phyloP scores from a whole-genome alignment of 2,329 filamentous ascomycete genomes.

The Trichoderma oligosporum region DNA sequence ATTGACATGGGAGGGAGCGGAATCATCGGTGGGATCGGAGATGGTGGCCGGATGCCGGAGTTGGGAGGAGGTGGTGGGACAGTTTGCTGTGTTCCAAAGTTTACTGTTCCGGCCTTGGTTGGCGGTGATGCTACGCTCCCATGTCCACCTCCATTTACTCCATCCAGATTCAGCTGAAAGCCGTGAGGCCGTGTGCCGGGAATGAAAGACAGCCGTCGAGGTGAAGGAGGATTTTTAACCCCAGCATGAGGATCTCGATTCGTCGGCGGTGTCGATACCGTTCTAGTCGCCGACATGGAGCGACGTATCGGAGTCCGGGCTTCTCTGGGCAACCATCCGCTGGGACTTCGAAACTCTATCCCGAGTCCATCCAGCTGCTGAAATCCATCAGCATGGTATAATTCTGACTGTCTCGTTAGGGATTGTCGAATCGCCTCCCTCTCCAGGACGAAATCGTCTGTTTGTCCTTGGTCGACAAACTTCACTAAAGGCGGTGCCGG shows the following conservation, averaged over 20 bases:
- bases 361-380: constrained; percentile 27
- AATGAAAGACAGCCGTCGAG: constrained; percentile 50
- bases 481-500: constrained; percentile 36
- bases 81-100: constrained; percentile 19
- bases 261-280: constrained; percentile 52
- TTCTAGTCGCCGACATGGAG: constrained; percentile 37
- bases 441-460: constrained; percentile 27
- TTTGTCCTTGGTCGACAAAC: constrained; percentile 39
- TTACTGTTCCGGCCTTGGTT: constrained; percentile 26
- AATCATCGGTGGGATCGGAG: constrained; percentile 52
- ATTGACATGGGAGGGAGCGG: constrained; percentile 64
- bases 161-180: constrained; percentile 42
- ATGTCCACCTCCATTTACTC: constrained; percentile 18
- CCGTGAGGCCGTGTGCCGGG: constrained; percentile 42
- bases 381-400: constrained; percentile 19
- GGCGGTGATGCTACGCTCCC: constrained; percentile 24
- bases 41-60: constrained; percentile 37
- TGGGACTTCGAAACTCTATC: constrained; percentile 25
- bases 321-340: background rate
- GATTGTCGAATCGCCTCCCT: constrained; percentile 32
- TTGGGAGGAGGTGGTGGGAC: constrained; percentile 20
- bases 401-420: constrained; percentile 30
- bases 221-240: constrained; percentile 29
- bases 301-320: constrained; percentile 30
- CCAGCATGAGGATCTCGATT: constrained; percentile 37